These are phyloP conservation scores for Aureobasidium sp. DNA, from an alignment of 2,329 filamentous ascomycete genomes.

Conservation along the genomic window DNA sequence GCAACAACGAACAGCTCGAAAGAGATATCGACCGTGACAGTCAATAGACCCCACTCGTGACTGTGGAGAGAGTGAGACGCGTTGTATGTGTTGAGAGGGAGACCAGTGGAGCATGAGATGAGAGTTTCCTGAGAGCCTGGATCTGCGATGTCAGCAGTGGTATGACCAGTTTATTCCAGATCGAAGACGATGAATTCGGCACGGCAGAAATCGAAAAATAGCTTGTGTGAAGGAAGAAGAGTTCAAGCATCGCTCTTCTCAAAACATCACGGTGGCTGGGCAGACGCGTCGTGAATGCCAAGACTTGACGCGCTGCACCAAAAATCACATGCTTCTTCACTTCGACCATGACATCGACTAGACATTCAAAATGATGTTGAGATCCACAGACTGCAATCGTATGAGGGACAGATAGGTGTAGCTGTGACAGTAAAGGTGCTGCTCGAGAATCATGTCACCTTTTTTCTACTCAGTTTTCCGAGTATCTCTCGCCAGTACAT, in stretches of 20 bases:
- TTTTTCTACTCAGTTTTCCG: too few relatives aligned
- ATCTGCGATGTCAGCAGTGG: constrained; percentile 4
- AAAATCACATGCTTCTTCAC: neutral
- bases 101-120: neutral
- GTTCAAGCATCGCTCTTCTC: neutral
- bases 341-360: too few relatives aligned
- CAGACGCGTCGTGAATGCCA: constrained; percentile 1
- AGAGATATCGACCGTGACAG: constrained; percentile 42
- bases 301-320: neutral
- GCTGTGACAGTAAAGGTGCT: too few relatives aligned
- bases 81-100: constrained; percentile 19
- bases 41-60: constrained; percentile 67
- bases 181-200: neutral
- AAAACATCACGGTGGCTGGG: constrained; percentile 1
- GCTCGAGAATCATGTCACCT: too few relatives aligned
- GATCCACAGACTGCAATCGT: too few relatives aligned
- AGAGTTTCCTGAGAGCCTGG: neutral
- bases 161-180: constrained; percentile 2
- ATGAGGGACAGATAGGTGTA: too few relatives aligned
- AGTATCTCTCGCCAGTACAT: too few relatives aligned
- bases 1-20: constrained; percentile 25
- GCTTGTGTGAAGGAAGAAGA: neutral
- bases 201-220: neutral
- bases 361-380: too few relatives aligned
- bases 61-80: constrained; percentile 73